A percentile compares a stretch with the other conserved stretches of the same genome.
Conservation (phyloP, 106 monocot species). For the Dendrobium catenatum region DNA sequence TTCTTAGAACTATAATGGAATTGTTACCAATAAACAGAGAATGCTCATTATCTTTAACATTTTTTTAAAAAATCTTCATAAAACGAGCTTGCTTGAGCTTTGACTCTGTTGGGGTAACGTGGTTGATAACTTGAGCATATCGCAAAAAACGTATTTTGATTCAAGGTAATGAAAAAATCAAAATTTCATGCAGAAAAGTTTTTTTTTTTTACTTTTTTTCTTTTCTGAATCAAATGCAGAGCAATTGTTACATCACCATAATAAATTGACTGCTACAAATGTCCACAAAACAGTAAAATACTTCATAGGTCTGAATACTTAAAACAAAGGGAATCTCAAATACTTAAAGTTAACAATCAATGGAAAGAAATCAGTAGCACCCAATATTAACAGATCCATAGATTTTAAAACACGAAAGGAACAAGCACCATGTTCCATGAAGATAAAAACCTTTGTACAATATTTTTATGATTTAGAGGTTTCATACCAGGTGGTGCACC, state of each 20-base stretch:
- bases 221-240: neutral
- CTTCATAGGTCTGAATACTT: neutral
- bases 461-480: neutral
- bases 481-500: constrained; percentile 79
- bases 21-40: no score
- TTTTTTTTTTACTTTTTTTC: neutral
- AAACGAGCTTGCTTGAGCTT: no score
- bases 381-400: neutral
- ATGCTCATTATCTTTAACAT: no score
- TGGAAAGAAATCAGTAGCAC: neutral
- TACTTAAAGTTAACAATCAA: neutral
- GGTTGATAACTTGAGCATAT: no score
- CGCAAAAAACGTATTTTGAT: no score
- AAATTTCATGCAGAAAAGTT: no score
- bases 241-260: neutral
- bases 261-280: neutral
- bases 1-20: no score
- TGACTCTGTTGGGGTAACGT: no score
- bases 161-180: no score
- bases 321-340: neutral
- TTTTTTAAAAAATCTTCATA: no score
- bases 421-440: neutral
- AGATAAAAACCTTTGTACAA: neutral
- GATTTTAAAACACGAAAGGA: neutral
- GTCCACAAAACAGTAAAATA: neutral